Evolutionary conservation across 257 asterid species (phyloP).

Genomic region (Plantago major): DNA sequence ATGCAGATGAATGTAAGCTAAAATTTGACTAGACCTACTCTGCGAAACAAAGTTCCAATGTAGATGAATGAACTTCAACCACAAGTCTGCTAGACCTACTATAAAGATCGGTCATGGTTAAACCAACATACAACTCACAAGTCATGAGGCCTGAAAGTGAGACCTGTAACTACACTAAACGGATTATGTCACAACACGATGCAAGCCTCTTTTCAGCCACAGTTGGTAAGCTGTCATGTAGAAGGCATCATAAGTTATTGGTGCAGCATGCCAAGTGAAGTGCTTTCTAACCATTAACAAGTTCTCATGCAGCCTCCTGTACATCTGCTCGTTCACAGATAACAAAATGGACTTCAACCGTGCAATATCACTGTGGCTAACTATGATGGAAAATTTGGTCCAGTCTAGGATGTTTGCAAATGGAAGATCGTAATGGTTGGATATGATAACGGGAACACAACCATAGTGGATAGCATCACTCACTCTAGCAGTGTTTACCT

Average conservation of each 20-base stretch:
- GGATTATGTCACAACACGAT: slow-evolving; percentile 19
- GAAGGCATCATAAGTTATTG: slow-evolving; percentile 52
- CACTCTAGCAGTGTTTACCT: slow-evolving; percentile 81
- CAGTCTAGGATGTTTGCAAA: slow-evolving; percentile 66
- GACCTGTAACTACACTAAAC: background rate
- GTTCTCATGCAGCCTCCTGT: slow-evolving; percentile 43
- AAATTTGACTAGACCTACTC: too few species aligned
- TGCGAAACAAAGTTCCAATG: too few species aligned
- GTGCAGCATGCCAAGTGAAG: slow-evolving; percentile 56
- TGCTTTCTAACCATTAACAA: slow-evolving; percentile 55
- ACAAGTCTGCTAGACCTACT: background rate
- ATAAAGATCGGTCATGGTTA: background rate
- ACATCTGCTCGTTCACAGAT: slow-evolving; percentile 41
- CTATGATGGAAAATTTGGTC: slow-evolving; percentile 57
- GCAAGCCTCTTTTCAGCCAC: slow-evolving; percentile 66
- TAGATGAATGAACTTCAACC: background rate
- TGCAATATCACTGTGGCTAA: slow-evolving; percentile 43
- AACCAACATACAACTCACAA: background rate
- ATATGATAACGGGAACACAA: slow-evolving; percentile 68
- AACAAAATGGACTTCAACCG: slow-evolving; percentile 42
- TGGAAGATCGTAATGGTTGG: slow-evolving; percentile 77
- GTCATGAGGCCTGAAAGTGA: too few species aligned
- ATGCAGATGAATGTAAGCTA: too few species aligned
- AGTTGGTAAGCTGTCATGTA: slow-evolving; percentile 77
- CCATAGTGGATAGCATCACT: slow-evolving; percentile 75